Evolutionary conservation across 2,329 filamentous ascomycete genomes (phyloP), one percentile per base, ranked within the genome.

Genomic region (Exophiala phaeomuriformis): DNA sequence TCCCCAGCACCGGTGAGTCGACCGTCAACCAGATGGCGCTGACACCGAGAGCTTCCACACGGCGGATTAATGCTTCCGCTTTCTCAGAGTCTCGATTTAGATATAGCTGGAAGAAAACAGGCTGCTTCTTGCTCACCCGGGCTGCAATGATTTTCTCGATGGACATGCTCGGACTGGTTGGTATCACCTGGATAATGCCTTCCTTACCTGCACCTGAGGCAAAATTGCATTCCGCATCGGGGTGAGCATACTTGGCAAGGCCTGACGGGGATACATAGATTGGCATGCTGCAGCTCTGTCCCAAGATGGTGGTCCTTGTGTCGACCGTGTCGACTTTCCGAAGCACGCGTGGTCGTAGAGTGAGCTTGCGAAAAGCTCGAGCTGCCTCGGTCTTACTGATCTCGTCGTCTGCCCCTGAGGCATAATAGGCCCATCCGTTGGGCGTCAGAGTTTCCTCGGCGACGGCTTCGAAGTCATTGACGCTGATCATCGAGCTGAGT

Each of bases 71-170:
- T 1, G 67, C 68, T 10, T 70, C 68, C 1, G 76, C 76, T 53
- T 77, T 77, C 29, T 68, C 55, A 2, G 72, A 72, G 53, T 78
- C 71, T 2, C 69, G 68, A 64, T 78, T 78, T 47, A 79, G 75
- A 62, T 80, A 80, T n/a, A 80, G 67, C 57, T 80, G 77, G 27
- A 49, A 58, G 35, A 59, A 52, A 1, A 57, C 47, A 40, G 57
- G 57, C 36, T 59, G 55, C 28, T 46, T 19, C 35, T 50, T 29
- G 41, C 41, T 53, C n/a, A 46, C 39, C 27, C 51, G 46, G 12
- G 51, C 46, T 8, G 7, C 31, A 7, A 49, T 35, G 19, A 53
- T 53, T 6, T 32, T 46, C 39, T 53, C 51, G 10, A 53, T 39
- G 19, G 51, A 45, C 46, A 53, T 49, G 32, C 51, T 53, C 30